Conservation (phyloP, 2,329 filamentous ascomycete genomes). For the Ascochyta rabiei region DNA sequence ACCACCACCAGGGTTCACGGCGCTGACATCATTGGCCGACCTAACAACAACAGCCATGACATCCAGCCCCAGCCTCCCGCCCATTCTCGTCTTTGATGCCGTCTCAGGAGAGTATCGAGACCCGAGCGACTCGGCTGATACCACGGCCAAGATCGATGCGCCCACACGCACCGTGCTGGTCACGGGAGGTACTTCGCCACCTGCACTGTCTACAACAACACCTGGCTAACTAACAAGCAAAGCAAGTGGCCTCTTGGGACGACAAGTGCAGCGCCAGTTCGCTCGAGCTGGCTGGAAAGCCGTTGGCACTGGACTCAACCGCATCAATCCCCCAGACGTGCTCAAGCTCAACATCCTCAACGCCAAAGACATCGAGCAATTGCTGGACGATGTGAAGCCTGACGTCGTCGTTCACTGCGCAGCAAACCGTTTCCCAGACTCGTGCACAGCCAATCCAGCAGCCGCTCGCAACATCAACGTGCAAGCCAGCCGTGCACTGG, state of each 20-base stretch:
- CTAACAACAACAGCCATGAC: not conserved
- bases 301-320: conserved; percentile 63
- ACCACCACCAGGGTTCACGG: conserved; percentile 8
- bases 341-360: conserved; percentile 59
- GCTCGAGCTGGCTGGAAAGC: conserved; percentile 64
- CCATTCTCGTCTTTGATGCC: conserved; percentile 14
- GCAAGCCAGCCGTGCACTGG: conserved; percentile 70
- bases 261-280: conserved; percentile 77
- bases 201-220: not conserved
- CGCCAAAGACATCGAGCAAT: conserved; percentile 51
- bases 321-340: conserved; percentile 72
- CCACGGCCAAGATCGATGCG: conserved; percentile 4
- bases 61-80: not conserved
- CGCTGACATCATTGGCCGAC: conserved; percentile 9
- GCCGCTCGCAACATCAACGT: conserved; percentile 78
- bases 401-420: conserved; percentile 87
- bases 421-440: conserved; percentile 86
- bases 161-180: conserved; percentile 67
- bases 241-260: conserved; percentile 79
- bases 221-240: conserved; percentile 17
- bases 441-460: conserved; percentile 79
- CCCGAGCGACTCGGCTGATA: conserved; percentile 9
- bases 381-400: conserved; percentile 64
- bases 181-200: conserved; percentile 66
- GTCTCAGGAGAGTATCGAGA: conserved; percentile 14